phyloP scores from a whole-genome alignment of 352 stramenopile genomes.

The Pythium myriotylum region DNA sequence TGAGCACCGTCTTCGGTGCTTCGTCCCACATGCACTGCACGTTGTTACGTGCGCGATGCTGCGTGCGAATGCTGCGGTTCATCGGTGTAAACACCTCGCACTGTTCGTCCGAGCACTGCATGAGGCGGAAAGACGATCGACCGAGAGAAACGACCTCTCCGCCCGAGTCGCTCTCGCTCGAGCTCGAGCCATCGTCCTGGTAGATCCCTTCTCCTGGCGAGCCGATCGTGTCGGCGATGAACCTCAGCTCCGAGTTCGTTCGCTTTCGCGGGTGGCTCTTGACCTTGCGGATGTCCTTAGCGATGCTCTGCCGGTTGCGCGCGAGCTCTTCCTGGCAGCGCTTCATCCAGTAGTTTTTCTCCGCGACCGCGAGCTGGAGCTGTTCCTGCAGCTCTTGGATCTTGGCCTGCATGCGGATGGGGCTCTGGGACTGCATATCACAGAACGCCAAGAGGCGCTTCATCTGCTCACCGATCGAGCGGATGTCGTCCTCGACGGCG shows the following conservation, averaged over 20 bases:
- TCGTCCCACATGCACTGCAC: conserved; percentile 91
- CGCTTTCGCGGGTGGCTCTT: conserved; percentile 61
- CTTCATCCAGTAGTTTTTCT: conserved; percentile 93
- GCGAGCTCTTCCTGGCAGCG: conserved; percentile 73
- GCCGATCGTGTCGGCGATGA: conserved; percentile 79
- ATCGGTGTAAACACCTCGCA: conserved; percentile 87
- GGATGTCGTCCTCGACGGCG: conserved; percentile 77
- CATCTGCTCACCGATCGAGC: conserved; percentile 79
- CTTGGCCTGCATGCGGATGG: conserved; percentile 72
- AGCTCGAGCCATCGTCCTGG: conserved; percentile 57
- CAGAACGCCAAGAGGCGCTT: conserved; percentile 81
- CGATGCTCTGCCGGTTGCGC: conserved; percentile 41
- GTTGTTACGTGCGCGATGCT: conserved; percentile 86
- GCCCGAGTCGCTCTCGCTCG: conserved; percentile 37
- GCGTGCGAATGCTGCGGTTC: conserved; percentile 86
- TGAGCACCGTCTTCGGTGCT: conserved; percentile 73
- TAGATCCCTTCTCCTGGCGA: conserved; percentile 76
- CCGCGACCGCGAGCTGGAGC: conserved; percentile 67
- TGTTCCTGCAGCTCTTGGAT: conserved; percentile 82
- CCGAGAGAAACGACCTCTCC: conserved; percentile 36
- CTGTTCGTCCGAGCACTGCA: conserved; percentile 88
- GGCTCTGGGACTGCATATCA: conserved; percentile 70
- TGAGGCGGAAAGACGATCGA: conserved; percentile 71
- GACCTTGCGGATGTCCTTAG: conserved; percentile 38
- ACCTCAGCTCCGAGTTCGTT: conserved; percentile 84